Conservation (phyloP, 2,329 filamentous ascomycete species). For the Cercospora beticola region DNA sequence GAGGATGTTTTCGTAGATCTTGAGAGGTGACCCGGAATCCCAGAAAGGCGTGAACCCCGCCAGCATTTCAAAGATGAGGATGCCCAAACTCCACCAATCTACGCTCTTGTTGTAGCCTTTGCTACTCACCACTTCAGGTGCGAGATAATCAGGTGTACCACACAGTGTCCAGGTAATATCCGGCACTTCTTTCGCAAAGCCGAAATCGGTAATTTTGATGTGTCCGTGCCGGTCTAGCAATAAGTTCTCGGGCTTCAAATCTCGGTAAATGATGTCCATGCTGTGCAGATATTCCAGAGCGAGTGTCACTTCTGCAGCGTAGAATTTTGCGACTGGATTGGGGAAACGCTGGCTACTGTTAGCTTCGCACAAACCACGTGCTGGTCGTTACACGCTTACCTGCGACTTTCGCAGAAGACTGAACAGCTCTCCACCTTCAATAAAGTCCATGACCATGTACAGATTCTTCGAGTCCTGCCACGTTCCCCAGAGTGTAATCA, state of each 20-base stretch:
- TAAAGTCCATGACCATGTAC: conserved; percentile 99
- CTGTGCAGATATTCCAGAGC: conserved; percentile 93
- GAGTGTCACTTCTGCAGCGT: conserved; percentile 93
- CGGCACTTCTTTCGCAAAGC: conserved; percentile 95
- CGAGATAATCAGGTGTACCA: conserved; percentile 94
- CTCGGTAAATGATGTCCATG: conserved; percentile 95
- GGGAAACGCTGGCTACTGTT: conserved; percentile 75
- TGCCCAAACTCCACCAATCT: conserved; percentile 98
- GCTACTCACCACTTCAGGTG: conserved; percentile 96
- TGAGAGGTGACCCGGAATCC: conserved; percentile 96
- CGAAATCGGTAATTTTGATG: conserved; percentile 90
- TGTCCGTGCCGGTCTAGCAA: conserved; percentile 84
- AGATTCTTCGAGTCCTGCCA: conserved; percentile 94
- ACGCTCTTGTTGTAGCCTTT: conserved; percentile 99
- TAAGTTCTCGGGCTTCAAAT: conserved; percentile 94
- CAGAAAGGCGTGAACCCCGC: conserved; percentile 99
- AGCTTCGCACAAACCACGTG: neutral
- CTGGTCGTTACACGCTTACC: conserved; percentile 43
- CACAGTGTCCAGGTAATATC: conserved; percentile 99
- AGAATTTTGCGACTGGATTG: conserved; percentile 98
- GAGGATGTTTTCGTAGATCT: conserved; percentile 99
- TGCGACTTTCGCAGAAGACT: conserved; percentile 89
- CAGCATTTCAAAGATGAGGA: conserved; percentile 99
- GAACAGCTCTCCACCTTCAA: conserved; percentile 96
- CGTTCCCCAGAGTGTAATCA: conserved; percentile 97